These are phyloP conservation scores for Reutealis trisperma DNA, from an alignment of 345 rosid species.

Conservation along the genomic window DNA sequence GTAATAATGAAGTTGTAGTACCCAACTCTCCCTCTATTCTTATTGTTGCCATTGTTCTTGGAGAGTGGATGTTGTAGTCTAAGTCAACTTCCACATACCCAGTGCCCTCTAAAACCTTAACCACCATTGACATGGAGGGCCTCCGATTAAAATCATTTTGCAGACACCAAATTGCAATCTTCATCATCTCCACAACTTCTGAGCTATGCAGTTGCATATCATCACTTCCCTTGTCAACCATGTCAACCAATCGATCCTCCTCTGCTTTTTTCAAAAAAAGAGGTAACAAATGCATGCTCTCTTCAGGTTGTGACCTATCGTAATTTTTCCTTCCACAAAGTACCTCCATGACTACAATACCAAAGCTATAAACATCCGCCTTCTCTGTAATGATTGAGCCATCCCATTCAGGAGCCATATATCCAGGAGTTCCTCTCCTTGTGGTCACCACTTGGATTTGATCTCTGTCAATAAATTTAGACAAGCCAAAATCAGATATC, in stretches of 20 bases:
- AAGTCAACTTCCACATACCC: neutral
- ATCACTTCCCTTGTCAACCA: constrained; percentile 50
- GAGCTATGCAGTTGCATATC: constrained; percentile 46
- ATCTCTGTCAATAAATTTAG: too few species aligned
- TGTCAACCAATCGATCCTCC: constrained; percentile 50
- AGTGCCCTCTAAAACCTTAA: too few species aligned
- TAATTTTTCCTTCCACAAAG: too few species aligned
- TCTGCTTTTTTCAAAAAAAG: constrained; percentile 56
- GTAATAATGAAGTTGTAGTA: too few species aligned
- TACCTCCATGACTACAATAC: too few species aligned
- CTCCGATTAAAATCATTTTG: constrained; percentile 65
- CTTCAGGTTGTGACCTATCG: too few species aligned
- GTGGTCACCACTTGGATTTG: too few species aligned
- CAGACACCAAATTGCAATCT: constrained; percentile 65
- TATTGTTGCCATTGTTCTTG: neutral
- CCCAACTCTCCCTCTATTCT: neutral
- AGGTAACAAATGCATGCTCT: constrained; percentile 25
- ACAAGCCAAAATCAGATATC: too few species aligned
- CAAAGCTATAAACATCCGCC: too few species aligned
- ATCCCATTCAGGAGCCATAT: too few species aligned
- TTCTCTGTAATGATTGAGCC: too few species aligned
- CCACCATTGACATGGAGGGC: constrained; percentile 64
- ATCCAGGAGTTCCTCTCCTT: too few species aligned
- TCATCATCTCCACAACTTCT: constrained; percentile 59
- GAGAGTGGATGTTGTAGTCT: neutral